Base-by-base conservation (phyloP, 2,329 filamentous ascomycete genomes). In the Claviceps humidiphila region DNA sequence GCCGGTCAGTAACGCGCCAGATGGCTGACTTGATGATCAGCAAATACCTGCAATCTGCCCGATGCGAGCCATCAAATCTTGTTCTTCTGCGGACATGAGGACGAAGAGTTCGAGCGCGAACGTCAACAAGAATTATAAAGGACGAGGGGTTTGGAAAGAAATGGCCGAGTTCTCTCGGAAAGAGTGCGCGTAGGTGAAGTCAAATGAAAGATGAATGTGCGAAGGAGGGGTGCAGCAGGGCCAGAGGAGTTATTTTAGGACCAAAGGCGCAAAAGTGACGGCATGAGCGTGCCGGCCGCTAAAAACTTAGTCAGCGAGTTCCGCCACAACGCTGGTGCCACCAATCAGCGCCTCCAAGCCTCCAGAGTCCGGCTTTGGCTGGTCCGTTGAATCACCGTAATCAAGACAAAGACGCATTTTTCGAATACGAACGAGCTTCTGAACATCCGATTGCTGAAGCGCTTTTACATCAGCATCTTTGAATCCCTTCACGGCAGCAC, bases 31-130 rank as follows among this genome's bases (percentile, higher is more conserved):
- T 13, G 9, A 41, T 51, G 46, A 17, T 48, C 34, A 34, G 44
- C 17, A 63, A 67, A 45, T 64, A 75, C 75, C 72, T 53, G 77
- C 73, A 50, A 78, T 64, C 43, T 71, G 71, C 60, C 72, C 68
- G 62, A 81, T 81, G 57, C 71, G 71, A 50, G 74, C 76, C 60
- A 78, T 65, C 56, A 81, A 64, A 54, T 76, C 74, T 60, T 72
- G 71, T 51, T 78, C 72, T 60, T 78, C 74, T 51, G 71, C 66
- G 11, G 72, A 68, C 72, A 76, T 74, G 40, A 34, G n/a, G 3
- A 20, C n/a, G 11, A 20, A 34, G 11, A 34, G 7, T 1, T 7
- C 4, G 16, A 26, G 26, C 44, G 43, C 20, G 24, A 30, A 5
- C 22, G 6, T 34, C 24, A 41, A 17, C 14, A n/a, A 37, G 17